Evolutionary conservation across 2,329 filamentous ascomycete species (phyloP).

Genomic region (Hypoxylon sp.): DNA sequence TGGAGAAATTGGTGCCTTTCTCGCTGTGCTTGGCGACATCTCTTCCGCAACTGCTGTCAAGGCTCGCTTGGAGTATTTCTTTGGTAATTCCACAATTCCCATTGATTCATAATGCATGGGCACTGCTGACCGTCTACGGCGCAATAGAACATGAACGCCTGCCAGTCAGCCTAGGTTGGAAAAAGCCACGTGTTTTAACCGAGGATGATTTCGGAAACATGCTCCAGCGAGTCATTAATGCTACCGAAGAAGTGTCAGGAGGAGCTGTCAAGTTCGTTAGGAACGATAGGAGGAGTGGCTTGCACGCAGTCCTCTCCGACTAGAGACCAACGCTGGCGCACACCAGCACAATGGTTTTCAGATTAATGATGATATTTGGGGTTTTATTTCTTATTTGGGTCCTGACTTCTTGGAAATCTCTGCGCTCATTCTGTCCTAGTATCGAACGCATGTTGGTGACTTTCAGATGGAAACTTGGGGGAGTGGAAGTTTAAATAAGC

Average conservation of each 20-base stretch:
- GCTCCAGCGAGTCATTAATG: conserved; percentile 11
- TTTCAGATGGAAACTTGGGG: not conserved
- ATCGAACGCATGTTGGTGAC: not conserved
- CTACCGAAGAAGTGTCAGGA: not conserved
- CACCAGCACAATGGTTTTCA: not conserved
- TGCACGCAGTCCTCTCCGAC: conserved; percentile 2
- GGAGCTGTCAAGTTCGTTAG: not conserved
- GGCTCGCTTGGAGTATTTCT: not conserved
- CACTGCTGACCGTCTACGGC: not conserved
- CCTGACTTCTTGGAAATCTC: not conserved
- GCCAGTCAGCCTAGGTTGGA: not conserved
- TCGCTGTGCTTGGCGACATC: not conserved
- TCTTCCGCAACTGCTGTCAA: not conserved
- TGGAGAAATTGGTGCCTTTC: not conserved
- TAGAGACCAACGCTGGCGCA: not conserved
- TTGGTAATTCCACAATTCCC: not conserved
- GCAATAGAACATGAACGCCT: not conserved
- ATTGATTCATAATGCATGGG: too few relatives aligned
- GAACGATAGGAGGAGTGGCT: not conserved
- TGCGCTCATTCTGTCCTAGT: not conserved
- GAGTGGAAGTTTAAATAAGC: not conserved
- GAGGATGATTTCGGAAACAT: not conserved
- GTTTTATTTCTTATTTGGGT: not conserved
- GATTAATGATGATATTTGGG: not conserved
- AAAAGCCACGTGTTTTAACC: not conserved